These are phyloP conservation scores for Aspergillus proliferans DNA, from an alignment of 2,329 filamentous ascomycete genomes.

Conservation along the genomic window DNA sequence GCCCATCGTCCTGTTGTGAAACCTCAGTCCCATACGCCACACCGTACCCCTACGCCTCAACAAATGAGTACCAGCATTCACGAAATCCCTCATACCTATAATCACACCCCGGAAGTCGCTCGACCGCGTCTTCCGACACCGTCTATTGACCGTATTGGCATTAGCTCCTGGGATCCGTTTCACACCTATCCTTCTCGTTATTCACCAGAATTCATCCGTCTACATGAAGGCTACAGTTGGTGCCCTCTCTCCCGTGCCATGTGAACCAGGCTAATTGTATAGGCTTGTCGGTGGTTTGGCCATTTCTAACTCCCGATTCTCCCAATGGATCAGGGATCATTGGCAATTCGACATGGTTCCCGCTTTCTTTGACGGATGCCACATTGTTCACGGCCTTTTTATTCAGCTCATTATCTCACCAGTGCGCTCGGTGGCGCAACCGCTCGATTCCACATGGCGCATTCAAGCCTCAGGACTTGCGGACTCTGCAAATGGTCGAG, in stretches of 20 bases:
- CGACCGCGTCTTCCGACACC: neutral
- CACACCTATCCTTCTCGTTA: conserved; percentile 17
- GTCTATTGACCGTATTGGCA: conserved; percentile 16
- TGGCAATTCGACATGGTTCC: conserved; percentile 21
- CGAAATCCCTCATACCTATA: neutral
- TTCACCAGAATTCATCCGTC: conserved; percentile 16
- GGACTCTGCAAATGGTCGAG: conserved; percentile 20
- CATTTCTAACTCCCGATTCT: conserved; percentile 17
- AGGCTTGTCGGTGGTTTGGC: conserved; percentile 25
- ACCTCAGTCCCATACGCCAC: neutral
- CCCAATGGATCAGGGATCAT: conserved; percentile 1
- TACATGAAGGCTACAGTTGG: conserved; percentile 23
- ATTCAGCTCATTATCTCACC: conserved; percentile 27
- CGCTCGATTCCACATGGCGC: conserved; percentile 12
- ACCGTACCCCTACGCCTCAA: no score
- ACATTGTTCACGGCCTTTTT: conserved; percentile 28
- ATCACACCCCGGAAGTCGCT: neutral
- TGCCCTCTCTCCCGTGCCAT: conserved; percentile 1
- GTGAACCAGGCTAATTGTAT: neutral
- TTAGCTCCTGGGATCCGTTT: conserved; percentile 22
- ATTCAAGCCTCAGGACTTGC: conserved; percentile 19
- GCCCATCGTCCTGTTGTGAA: neutral
- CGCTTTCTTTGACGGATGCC: conserved; percentile 22
- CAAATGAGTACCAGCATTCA: neutral
- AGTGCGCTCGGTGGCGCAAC: conserved; percentile 25